Evolutionary conservation across 2,329 filamentous ascomycete genomes (phyloP).

Genomic region (Ophiostoma angusticollis): DNA sequence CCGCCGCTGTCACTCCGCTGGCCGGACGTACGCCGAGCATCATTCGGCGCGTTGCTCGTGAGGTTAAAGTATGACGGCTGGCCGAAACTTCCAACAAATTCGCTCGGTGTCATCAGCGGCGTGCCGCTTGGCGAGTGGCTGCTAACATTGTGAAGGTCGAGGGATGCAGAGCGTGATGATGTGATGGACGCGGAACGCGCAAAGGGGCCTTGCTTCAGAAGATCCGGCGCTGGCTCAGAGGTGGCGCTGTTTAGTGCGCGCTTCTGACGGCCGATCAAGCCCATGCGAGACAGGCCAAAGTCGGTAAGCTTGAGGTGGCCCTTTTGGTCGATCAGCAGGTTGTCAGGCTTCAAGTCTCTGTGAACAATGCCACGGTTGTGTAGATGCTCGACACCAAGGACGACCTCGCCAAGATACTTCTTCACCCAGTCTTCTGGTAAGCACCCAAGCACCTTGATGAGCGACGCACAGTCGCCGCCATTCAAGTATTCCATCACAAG

Average conservation of each 20-base stretch:
- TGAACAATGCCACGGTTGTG: conserved; percentile 93
- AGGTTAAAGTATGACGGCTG: conserved; percentile 93
- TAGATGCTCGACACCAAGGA: conserved; percentile 91
- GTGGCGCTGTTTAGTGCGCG: conserved; percentile 66
- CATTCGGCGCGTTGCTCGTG: conserved; percentile 34
- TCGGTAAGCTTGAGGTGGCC: conserved; percentile 95
- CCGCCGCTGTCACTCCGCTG: conserved; percentile 86
- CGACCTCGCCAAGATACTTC: conserved; percentile 92
- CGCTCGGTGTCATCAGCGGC: conserved; percentile 73
- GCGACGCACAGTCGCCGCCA: conserved; percentile 87
- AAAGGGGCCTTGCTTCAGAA: conserved; percentile 87
- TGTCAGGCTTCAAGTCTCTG: conserved; percentile 92
- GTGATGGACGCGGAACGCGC: conserved; percentile 71
- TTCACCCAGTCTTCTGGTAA: conserved; percentile 95
- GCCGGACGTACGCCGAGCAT: conserved; percentile 59
- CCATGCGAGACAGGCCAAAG: conserved; percentile 95
- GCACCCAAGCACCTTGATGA: conserved; percentile 87
- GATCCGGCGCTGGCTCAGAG: conserved; percentile 76
- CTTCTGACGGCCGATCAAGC: conserved; percentile 90
- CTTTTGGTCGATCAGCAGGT: conserved; percentile 90
- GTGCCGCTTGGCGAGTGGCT: conserved; percentile 71
- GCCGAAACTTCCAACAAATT: conserved; percentile 47
- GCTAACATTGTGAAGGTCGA: conserved; percentile 56
- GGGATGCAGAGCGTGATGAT: conserved; percentile 85
- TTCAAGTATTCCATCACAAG: conserved; percentile 99